Evolutionary conservation across 192 early-diverging fungal genomes (phyloP), one percentile per base, ranked within the genome.

Genomic region (Diversispora epigaea): DNA sequence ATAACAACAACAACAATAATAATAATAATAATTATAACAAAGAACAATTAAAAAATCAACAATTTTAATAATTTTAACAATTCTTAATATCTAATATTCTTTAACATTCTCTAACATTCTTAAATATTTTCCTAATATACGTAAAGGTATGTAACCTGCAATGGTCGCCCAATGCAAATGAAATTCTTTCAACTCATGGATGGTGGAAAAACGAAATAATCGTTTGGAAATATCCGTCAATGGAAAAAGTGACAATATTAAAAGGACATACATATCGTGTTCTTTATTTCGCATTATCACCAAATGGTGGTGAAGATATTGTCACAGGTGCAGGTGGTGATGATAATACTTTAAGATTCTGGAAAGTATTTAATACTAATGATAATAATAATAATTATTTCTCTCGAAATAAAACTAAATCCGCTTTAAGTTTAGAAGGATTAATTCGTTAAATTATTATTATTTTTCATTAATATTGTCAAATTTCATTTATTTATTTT

Each of bases 331-430:
- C 72, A 3, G 97, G 95, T 0, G 95, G 96, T 15, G 93, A 89
- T 17, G 97, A 99, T 80, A 95, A 99, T 83, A 98, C 97, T 2
- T 85, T 99, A 54, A 88, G 97, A 54, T 97, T 99, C 83, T 99
- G 97, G 97, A 90, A 92, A 52, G 86, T 97, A 6, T 98, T 96
- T 78, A 83, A 85, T 47, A 32, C 22, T 52, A 32, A 32, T 19
- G 15, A 2, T n/a, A 71, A 56, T 8, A 64, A 44, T 17, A 64
- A 64, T n/a, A 64, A 19, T 32, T 1, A 32, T 32, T 32, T 32
- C 25, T 32, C 25, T 32, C 25, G 25, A 9, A 64, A 8, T n/a
- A 41, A n/a, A n/a, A 64, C 14, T 6, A 64, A 64, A 17, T 64
- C 4, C 7, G 17, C 62, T 15, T 64, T 44, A 9, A 64, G 43